Evolutionary conservation across 108 stramenopile species (phyloP), one percentile per base, ranked within the genome.

Genomic region (Nitzschia putrida): DNA sequence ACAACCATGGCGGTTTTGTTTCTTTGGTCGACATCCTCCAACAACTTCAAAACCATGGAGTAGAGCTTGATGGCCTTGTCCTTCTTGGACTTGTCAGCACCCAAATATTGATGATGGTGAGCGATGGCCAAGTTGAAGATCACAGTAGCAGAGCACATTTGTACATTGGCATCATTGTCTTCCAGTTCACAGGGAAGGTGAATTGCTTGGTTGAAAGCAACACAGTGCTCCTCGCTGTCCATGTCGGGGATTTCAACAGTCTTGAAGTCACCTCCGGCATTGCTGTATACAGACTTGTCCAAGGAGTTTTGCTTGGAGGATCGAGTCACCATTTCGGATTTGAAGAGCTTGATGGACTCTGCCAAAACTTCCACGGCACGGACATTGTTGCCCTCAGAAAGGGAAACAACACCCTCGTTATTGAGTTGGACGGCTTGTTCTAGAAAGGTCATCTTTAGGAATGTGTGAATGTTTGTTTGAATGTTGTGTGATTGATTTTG

Each of bases 61-160:
- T 70, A 70, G 11, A 70, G 57, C 69, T 70, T 70, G 25, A 40
- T 11, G 23, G 57, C 45, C 42, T 70, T 59, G 18, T 70, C 18
- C n/a, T 16, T 24, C 39, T 16, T 38, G 45, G 34, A 51, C 14
- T 47, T 24, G n/a, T 37, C 41, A 23, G 54, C 40, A 3, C 39
- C 24, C 57, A 59, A 29, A 1, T 9, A 43, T 18, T 37, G 57
- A 8, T 20, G 25, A 57, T 70, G 69, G 45, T 70, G 69, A 21
- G 69, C 69, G 8, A 70, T n/a, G 26, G 69, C 69, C 12, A 70
- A 42, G 57, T 70, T 70, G 69, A 70, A 70, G 29, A 70, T 60
- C 8, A 70, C 69, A 11, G 69, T 58, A 7, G 69, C 57, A 34
- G 69, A 70, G 69, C 59, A 70, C 13, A 70, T 25, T 29, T 70